phyloP scores from a whole-genome alignment of 1,139 yeast genomes.

The Tardiomyces digboiensis region DNA sequence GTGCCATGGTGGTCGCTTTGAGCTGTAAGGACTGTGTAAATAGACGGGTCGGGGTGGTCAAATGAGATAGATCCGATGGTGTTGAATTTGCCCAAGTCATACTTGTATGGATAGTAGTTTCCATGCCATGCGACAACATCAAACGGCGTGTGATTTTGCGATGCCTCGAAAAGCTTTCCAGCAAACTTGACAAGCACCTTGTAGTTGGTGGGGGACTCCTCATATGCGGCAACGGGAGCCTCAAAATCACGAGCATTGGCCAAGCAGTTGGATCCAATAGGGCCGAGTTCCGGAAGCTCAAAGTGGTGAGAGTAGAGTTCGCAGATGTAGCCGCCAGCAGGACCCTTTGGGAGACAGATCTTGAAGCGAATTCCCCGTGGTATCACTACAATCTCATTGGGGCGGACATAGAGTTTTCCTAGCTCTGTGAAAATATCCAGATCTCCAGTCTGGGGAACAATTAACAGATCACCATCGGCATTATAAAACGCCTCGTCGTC shows the following conservation, averaged over 20 bases:
- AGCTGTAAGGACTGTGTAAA: constrained; percentile 21
- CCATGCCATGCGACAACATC: constrained; percentile 27
- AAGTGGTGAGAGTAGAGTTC: constrained; percentile 21
- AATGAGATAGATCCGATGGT: constrained; percentile 21
- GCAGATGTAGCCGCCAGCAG: constrained; percentile 18
- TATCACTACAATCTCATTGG: constrained; percentile 22
- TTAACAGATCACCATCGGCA: constrained; percentile 19
- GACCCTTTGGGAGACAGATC: constrained; percentile 10
- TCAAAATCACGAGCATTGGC: constrained; percentile 24
- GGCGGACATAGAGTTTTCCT: constrained; percentile 19
- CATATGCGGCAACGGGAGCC: constrained; percentile 17
- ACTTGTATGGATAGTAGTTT: constrained; percentile 22
- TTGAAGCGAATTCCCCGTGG: constrained; percentile 22
- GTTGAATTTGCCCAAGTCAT: constrained; percentile 20
- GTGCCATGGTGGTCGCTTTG: constrained; percentile 20
- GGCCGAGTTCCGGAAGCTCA: constrained; percentile 24
- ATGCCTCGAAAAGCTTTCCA: constrained; percentile 16
- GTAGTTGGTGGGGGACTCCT: constrained; percentile 7
- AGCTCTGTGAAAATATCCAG: constrained; percentile 22
- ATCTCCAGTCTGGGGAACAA: constrained; percentile 22
- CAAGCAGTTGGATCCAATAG: constrained; percentile 23
- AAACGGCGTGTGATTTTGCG: constrained; percentile 20
- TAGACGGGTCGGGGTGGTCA: constrained; percentile 23
- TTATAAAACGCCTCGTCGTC: constrained; percentile 17
- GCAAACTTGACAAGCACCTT: constrained; percentile 16